Evolutionary conservation across 1,284 basidiomycete genomes (phyloP), one percentile per base, ranked within the genome.

Genomic region (Sphaerobolus stellatus): DNA sequence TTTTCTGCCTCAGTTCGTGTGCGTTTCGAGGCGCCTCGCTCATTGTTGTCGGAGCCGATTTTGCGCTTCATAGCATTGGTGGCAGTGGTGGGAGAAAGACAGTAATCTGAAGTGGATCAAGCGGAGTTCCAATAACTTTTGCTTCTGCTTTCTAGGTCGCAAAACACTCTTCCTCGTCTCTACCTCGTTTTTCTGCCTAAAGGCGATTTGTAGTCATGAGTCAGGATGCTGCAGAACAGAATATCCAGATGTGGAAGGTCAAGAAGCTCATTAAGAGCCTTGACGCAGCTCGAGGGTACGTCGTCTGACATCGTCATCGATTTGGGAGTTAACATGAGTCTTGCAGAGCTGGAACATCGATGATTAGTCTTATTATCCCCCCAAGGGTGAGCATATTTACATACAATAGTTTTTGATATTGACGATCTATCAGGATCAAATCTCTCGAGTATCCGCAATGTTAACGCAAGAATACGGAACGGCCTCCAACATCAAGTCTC

Each of bases 401-500:
- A 25, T 53, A 24, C 46, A 27, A 41, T 30, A 56, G 24, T 34
- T 34, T 38, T 59, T 61, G 48, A 45, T 48, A n/a, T 11, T 20
- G 20, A 22, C 56, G 58, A 38, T 33, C 28, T 31, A 57, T 64
- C 61, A 91, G 84, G 94, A 97, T 71, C 96, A 98, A 84, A 92
- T 99, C 70, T 95, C 95, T 47, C 90, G 95, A 63, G 87, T 90
- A 57, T 88, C 87, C 50, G 89, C 86, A 60, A 98, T 99, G 95
- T 84, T 99, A 69, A 98, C 96, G 56, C 94, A 97, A 71, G 96
- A 99, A 74, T 98, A 97, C 70, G 96, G 93, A 58, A 95, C 93
- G 9, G 94, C 94, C 16, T 97, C 94, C 60, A 99, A 99, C 78
- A 99, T 99, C 82, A 99, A 99, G 74, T 98, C 94, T 64, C 93